These are phyloP conservation scores for Globisporangium sylvaticum DNA, from an alignment of 352 stramenopile species.

Conservation along the genomic window DNA sequence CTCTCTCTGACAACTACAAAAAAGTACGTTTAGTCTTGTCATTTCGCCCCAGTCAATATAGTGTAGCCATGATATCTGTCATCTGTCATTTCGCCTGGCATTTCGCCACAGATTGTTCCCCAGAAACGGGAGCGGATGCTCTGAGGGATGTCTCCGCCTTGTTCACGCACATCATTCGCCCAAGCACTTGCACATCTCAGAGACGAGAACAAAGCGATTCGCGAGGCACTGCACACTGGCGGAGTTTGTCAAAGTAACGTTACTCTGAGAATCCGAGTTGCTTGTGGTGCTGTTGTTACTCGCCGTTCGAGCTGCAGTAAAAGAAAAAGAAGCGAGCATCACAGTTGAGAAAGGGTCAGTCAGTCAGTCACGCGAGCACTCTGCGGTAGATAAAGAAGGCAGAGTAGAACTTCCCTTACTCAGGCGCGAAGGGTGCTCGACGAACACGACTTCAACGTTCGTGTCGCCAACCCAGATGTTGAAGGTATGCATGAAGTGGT, in stretches of 20 bases:
- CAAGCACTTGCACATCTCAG: constrained; percentile 47
- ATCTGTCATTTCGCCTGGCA: too few relatives aligned
- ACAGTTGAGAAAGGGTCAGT: background rate
- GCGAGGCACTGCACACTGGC: constrained; percentile 44
- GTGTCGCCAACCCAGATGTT: constrained; percentile 60
- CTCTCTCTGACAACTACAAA: too few relatives aligned
- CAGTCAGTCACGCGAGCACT: background rate
- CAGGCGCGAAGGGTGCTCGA: constrained; percentile 46
- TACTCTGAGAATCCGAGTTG: constrained; percentile 4
- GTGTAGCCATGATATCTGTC: too few relatives aligned
- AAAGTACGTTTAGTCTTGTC: too few relatives aligned
- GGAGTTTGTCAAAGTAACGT: background rate
- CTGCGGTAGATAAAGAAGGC: too few relatives aligned
- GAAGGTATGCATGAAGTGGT: too few relatives aligned
- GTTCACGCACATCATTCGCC: constrained; percentile 54
- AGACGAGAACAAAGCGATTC: constrained; percentile 65
- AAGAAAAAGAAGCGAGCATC: too few relatives aligned
- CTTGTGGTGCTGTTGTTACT: constrained; percentile 20
- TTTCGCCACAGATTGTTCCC: too few relatives aligned
- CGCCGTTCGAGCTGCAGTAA: constrained; percentile 14
- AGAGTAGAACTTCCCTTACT: too few relatives aligned
- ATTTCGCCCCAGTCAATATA: too few relatives aligned
- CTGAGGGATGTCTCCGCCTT: constrained; percentile 44
- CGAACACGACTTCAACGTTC: constrained; percentile 43
- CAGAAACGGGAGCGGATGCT: constrained; percentile 69